Base-by-base conservation (phyloP, 768 basidiomycete genomes). In the Leccinum subtestaceum region DNA sequence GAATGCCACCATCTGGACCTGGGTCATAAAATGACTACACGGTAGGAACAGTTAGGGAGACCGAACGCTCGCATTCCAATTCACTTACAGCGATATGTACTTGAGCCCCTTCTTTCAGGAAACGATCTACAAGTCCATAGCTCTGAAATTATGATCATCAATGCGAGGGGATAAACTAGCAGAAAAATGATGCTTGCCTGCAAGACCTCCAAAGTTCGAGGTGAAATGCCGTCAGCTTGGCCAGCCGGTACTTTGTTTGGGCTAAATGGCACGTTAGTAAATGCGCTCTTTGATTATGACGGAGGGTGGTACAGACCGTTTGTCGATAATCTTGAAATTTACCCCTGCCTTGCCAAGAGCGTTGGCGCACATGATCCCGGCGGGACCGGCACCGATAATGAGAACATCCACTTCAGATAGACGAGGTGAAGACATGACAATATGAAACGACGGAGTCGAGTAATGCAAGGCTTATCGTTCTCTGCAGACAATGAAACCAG, bases 11-110 rank as follows among this genome's bases (percentile, higher is more conserved):
- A 32, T 79, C 67, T 5, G 80, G 70, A 27, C 79, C 76, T 2
- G 89, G 89, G 63, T 89, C 85, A 63, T 91, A 91, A 70, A 91
- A 90, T 3, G 89, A 85, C 89, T 91, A 54, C 4, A 25, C 15
- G 53, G 48, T 21, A 57, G 1, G n/a, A 48, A 13, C 8, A 23
- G 13, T 60, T 27, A 47, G 34, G 47, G 40, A 34, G 21, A 34
- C 2, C 2, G 15, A 17, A 32, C n/a, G 43, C 50, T 17, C 23
- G 10, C 4, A 36, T 21, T 3, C 19, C 17, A 61, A 46, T 25
- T 31, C 34, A 70, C 83, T 63, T 65, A 90, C 89, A 34, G 85
- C 84, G 72, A 83, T 78, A 57, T 88, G 81, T 74, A 92, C 77
- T 56, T 86, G 85, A 62, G 82, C 83, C 8, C 81, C 87, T 67